These are phyloP conservation scores for Flaveria bidentis DNA, from an alignment of 129 eudicot genomes.

Conservation along the genomic window DNA sequence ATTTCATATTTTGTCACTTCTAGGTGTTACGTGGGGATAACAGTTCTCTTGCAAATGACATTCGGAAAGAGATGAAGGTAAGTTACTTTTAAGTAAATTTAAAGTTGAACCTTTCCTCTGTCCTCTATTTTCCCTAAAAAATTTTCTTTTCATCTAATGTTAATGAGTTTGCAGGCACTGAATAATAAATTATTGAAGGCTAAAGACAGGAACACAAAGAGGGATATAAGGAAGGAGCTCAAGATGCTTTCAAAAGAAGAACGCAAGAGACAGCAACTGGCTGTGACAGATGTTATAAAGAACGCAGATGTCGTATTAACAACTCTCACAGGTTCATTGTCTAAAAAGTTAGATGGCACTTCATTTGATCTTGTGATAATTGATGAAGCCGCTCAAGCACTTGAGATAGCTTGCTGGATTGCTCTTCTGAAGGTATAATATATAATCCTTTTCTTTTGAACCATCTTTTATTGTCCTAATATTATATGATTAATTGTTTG, in stretches of 20 bases:
- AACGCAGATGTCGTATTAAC: conserved; percentile 81
- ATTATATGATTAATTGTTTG: neutral
- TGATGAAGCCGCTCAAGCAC: conserved; percentile 99
- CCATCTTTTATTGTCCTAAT: neutral
- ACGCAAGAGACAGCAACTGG: conserved; percentile 94
- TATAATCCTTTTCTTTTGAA: neutral
- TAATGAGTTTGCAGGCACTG: conserved; percentile 50
- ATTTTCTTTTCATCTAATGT: neutral
- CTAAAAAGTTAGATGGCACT: conserved; percentile 65
- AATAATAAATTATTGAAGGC: conserved; percentile 83
- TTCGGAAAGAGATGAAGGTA: conserved; percentile 99
- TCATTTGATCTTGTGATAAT: conserved; percentile 87
- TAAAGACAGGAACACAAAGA: conserved; percentile 85
- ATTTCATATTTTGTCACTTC: neutral
- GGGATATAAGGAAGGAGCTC: conserved; percentile 89
- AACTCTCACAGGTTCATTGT: conserved; percentile 82
- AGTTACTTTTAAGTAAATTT: neutral
- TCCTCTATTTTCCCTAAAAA: neutral
- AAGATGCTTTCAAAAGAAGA: conserved; percentile 90
- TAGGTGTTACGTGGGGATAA: conserved; percentile 98
- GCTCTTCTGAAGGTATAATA: conserved; percentile 85
- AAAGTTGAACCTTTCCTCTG: neutral
- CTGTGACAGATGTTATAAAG: conserved; percentile 87
- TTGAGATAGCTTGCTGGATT: conserved; percentile 97
- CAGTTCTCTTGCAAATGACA: conserved; percentile 93